A percentile compares a stretch with the other conserved stretches of the same genome.
These are phyloP conservation scores for Nasturtium officinale DNA, from an alignment of 345 rosid species.

Conservation along the genomic window DNA sequence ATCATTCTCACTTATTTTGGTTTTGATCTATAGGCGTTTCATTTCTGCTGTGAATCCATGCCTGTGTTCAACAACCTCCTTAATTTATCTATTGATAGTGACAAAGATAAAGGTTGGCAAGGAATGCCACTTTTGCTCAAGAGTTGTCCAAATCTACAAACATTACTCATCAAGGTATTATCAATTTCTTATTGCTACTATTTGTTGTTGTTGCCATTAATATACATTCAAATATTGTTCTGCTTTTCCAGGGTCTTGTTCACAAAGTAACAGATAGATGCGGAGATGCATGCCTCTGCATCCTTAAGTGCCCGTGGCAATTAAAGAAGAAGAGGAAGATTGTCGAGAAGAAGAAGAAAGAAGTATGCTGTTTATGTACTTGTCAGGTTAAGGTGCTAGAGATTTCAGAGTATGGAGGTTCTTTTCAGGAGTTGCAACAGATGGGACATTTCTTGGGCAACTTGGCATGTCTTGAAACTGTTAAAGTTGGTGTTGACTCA, in stretches of 20 bases:
- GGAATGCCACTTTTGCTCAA: neutral
- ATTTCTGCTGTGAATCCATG: neutral
- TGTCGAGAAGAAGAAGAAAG: no score
- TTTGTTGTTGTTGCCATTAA: no score
- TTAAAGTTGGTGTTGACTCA: neutral
- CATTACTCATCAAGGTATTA: neutral
- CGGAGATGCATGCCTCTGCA: neutral
- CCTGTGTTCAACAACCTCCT: neutral
- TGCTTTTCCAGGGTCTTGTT: neutral
- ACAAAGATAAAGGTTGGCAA: neutral
- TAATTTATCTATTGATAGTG: neutral
- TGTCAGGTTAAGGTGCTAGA: conserved; percentile 1
- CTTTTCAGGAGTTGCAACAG: neutral
- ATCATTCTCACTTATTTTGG: no score
- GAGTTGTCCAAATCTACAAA: neutral
- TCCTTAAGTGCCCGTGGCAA: neutral
- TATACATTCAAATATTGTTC: neutral
- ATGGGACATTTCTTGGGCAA: no score
- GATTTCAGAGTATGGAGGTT: neutral
- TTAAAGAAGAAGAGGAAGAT: neutral
- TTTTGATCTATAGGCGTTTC: neutral
- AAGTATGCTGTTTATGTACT: neutral
- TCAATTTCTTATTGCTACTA: no score
- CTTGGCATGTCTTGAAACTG: neutral
- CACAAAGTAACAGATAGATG: neutral